These are phyloP conservation scores for Pecoramyces ruminantium DNA, from an alignment of 192 early-diverging fungal genomes.

Conservation along the genomic window DNA sequence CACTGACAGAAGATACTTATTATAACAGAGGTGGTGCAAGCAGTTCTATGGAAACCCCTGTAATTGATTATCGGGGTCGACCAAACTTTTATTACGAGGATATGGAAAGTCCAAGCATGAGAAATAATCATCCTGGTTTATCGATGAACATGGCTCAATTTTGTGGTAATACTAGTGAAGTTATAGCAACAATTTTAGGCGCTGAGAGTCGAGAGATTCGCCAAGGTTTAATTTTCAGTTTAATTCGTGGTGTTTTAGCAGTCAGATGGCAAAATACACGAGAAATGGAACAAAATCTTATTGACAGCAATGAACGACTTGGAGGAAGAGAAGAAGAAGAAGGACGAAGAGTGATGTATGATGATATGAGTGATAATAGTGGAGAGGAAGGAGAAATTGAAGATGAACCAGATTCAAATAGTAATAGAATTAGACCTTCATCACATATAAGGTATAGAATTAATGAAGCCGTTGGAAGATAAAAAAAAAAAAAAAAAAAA, in stretches of 20 bases:
- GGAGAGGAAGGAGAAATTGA: not conserved
- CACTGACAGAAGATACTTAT: not conserved
- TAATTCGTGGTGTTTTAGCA: not conserved
- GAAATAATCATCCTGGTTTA: not conserved
- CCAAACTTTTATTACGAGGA: not conserved
- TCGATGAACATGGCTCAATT: not conserved
- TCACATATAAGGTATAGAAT: not conserved
- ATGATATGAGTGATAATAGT: not conserved
- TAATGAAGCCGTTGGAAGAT: not conserved
- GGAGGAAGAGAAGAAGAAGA: not conserved
- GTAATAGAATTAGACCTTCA: not conserved
- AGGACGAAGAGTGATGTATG: not conserved
- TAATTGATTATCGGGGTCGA: not conserved
- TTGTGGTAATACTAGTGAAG: not conserved
- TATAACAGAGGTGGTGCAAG: not conserved
- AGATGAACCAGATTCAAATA: not conserved
- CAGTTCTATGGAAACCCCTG: not conserved
- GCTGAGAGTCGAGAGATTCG: not conserved
- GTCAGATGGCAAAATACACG: not conserved
- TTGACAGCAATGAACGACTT: not conserved
- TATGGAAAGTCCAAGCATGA: not conserved
- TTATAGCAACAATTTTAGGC: not conserved
- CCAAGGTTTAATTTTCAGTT: not conserved
- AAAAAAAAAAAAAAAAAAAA: too few relatives aligned
- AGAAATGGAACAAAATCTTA: not conserved